A percentile compares a stretch with the other conserved stretches of the same genome.
These are phyloP conservation scores for Cryptococcus sp. DNA, from an alignment of 1,284 basidiomycete genomes.

Conservation along the genomic window DNA sequence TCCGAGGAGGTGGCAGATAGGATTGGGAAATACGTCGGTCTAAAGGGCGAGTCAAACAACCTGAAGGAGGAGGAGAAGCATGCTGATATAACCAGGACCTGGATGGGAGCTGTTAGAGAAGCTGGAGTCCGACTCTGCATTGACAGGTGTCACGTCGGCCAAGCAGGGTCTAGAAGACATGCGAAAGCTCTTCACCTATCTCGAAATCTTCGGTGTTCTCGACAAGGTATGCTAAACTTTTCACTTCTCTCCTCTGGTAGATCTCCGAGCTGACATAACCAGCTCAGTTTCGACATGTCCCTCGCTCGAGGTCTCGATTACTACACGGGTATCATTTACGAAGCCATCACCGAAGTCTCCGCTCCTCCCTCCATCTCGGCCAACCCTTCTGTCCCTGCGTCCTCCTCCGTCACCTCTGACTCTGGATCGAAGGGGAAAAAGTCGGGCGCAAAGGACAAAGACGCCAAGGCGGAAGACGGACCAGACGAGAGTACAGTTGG, in stretches of 20 bases:
- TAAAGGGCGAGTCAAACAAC: slow-evolving; percentile 61
- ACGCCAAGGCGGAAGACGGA: slow-evolving; percentile 45
- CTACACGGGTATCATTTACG: slow-evolving; percentile 98
- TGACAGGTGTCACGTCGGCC: slow-evolving; percentile 68
- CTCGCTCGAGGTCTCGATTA: slow-evolving; percentile 96
- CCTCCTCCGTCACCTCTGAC: slow-evolving; percentile 33
- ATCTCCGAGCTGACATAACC: neutral
- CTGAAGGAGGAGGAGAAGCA: neutral
- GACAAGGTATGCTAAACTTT: slow-evolving; percentile 66
- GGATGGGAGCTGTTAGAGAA: slow-evolving; percentile 71
- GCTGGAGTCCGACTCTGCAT: slow-evolving; percentile 61
- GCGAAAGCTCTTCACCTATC: slow-evolving; percentile 75
- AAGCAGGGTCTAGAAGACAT: slow-evolving; percentile 88
- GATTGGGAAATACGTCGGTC: slow-evolving; percentile 94
- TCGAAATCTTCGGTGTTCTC: slow-evolving; percentile 74
- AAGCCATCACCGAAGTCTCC: slow-evolving; percentile 87
- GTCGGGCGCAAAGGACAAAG: slow-evolving; percentile 48
- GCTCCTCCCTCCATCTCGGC: slow-evolving; percentile 75
- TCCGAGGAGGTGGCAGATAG: slow-evolving; percentile 78
- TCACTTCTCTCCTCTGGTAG: neutral
- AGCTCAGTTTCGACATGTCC: slow-evolving; percentile 95
- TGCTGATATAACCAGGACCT: slow-evolving; percentile 18
- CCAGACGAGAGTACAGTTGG: slow-evolving; percentile 92
- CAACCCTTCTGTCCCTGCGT: slow-evolving; percentile 51
- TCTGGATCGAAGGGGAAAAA: slow-evolving; percentile 20